A percentile compares a stretch with the other conserved stretches of the same genome.
Evolutionary conservation across 768 basidiomycete species (phyloP).

Genomic region (Chalciporus piperatus): DNA sequence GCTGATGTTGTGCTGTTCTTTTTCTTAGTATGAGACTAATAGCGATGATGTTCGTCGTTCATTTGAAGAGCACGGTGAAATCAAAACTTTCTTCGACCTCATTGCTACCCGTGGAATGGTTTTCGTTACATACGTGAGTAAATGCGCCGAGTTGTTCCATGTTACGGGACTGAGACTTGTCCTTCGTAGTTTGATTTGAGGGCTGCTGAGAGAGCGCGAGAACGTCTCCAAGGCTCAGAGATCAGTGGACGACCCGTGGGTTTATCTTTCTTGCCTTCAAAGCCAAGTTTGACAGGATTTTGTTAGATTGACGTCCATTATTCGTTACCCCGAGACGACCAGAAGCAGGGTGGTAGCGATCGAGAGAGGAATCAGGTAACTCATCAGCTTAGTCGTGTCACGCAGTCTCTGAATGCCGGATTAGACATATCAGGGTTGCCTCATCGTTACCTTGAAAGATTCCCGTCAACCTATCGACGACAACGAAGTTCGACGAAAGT

Average conservation of each 20-base stretch:
- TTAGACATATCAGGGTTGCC: constrained; percentile 78
- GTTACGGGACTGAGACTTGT: constrained; percentile 11
- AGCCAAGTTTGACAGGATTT: constrained; percentile 3
- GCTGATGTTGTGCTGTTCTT: constrained; percentile 13
- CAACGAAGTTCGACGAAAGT: constrained; percentile 79
- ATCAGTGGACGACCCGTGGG: constrained; percentile 87
- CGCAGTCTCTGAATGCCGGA: constrained; percentile 9
- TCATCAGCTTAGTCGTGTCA: not conserved
- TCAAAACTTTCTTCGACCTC: constrained; percentile 96
- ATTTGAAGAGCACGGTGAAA: constrained; percentile 93
- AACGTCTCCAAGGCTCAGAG: constrained; percentile 84
- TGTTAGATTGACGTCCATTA: constrained; percentile 96
- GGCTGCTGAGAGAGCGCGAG: constrained; percentile 89
- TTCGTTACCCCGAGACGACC: constrained; percentile 88
- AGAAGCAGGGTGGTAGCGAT: constrained; percentile 50
- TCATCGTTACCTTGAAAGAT: constrained; percentile 75
- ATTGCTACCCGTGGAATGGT: constrained; percentile 97
- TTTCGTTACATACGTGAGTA: constrained; percentile 95
- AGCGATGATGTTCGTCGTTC: constrained; percentile 79
- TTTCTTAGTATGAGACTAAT: constrained; percentile 78
- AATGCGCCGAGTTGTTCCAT: not conserved
- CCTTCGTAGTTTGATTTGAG: constrained; percentile 80
- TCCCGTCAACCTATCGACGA: constrained; percentile 77
- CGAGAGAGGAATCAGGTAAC: constrained; percentile 83
- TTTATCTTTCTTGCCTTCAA: constrained; percentile 11